Evolutionary conservation across 176 grass and related monocot genomes (phyloP), one percentile per base, ranked within the genome.

Genomic region (Avena eriantha): DNA sequence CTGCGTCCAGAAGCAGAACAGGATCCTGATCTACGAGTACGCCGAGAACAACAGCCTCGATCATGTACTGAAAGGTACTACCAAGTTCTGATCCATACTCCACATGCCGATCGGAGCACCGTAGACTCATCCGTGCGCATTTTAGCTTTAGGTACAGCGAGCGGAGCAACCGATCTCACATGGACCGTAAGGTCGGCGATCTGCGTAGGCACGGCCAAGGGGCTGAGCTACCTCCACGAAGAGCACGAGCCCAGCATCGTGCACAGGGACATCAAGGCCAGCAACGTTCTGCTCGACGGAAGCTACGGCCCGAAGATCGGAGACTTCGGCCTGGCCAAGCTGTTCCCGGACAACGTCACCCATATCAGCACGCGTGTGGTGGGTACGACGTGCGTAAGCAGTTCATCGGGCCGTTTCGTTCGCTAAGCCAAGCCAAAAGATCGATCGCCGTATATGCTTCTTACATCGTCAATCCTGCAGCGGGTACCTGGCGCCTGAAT

Each of bases 31-130:
- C 31, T 93, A 88, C 6, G 88, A 93, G 21, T 90, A 80, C 29
- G 46, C 88, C 2, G 88, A 90, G 36, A 93, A 93, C 79, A 88
- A 85, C 51, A 93, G 88, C 83, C 82, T 93, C 21, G 92, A 93
- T 15, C 88, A 87, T 5, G 73, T 73, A 39, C 69, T 90, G 23
- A 60, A 88, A 71, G 82, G 92, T 36, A 36, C 35, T 4, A 3
- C 35, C 35, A 36, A 36, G 35, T 36, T 3, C 53, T 21, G 6
- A 45, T 57, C 43, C 8, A 12, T 13, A 8, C 15, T 23, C 2
- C 19, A 9, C 43, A 45, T 45, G 43, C 8, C 43, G 43, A 8
- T 7, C 43, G 43, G 43, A 45, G 35, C 4, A 36, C 7, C 43
- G 43, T 45, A 45, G 35, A 36, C 35, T 5, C 43, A 7, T 45